Conservation (phyloP, 2,329 filamentous ascomycete genomes). For the Chrysosphaeria jannelii region DNA sequence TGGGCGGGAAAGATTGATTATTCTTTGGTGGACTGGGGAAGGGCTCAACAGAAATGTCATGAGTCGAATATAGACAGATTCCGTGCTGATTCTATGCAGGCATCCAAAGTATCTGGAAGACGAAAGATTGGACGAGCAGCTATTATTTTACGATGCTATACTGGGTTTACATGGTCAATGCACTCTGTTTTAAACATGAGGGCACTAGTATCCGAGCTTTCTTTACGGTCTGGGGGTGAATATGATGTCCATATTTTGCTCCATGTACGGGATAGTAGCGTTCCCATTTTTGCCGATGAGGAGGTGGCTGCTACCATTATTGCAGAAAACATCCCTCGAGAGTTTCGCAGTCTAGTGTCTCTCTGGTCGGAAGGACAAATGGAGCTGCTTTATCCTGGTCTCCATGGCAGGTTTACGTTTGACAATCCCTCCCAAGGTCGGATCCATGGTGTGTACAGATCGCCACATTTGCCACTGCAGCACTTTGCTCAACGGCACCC, state of each 20-base stretch:
- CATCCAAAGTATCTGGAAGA: constrained; percentile 2
- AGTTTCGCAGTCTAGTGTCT: constrained; percentile 55
- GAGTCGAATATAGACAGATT: constrained; percentile 33
- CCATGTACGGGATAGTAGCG: constrained; percentile 52
- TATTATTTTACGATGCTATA: constrained; percentile 54
- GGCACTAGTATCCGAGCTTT: constrained; percentile 50
- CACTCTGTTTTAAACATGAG: constrained; percentile 58
- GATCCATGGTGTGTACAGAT: constrained; percentile 39
- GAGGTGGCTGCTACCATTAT: constrained; percentile 42
- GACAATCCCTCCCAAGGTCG: constrained; percentile 23
- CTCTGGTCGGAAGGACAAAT: constrained; percentile 71
- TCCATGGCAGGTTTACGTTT: constrained; percentile 34
- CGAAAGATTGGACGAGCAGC: constrained; percentile 30
- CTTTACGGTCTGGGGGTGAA: constrained; percentile 49
- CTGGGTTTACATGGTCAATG: constrained; percentile 46
- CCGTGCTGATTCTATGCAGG: too few species aligned
- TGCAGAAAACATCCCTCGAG: constrained; percentile 31
- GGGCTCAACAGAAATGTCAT: constrained; percentile 21
- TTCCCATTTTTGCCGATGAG: constrained; percentile 58
- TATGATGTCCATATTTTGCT: constrained; percentile 62
- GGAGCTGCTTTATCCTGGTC: constrained; percentile 41
- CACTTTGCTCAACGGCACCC: constrained; percentile 31
- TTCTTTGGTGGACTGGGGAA: constrained; percentile 21
- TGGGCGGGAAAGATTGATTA: constrained; percentile 25
- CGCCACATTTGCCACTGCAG: constrained; percentile 29